Percentiles rank a stretch among this genome's conserved stretches.
phyloP scores from a whole-genome alignment of 2,329 filamentous ascomycete genomes.

The Ophiostoma sp. region DNA sequence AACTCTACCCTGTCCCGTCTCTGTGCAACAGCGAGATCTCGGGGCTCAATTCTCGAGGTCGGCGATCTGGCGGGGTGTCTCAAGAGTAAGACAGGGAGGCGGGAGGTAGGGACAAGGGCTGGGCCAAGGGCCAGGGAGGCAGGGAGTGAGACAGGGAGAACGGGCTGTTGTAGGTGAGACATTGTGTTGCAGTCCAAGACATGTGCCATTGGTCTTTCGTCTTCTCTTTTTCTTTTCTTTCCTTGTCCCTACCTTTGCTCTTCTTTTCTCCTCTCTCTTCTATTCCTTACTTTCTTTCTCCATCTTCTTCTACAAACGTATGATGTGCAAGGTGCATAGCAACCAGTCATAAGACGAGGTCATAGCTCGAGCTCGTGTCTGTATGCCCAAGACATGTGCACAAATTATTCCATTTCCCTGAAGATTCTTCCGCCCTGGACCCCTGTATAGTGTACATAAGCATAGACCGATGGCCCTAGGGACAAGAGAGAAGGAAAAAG shows the following conservation, averaged over 20 bases:
- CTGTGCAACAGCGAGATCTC: conserved; percentile 3
- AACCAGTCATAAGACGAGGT: background rate
- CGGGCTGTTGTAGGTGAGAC: background rate
- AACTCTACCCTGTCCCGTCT: conserved; percentile 6
- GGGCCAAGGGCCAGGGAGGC: background rate
- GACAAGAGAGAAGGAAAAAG: background rate
- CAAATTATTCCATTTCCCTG: conserved; percentile 1
- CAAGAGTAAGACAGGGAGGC: background rate
- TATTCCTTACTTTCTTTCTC: background rate
- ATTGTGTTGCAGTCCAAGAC: conserved; percentile 6
- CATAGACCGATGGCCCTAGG: conserved; percentile 4
- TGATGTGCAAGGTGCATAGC: background rate
- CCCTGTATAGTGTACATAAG: background rate
- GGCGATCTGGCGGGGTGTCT: conserved; percentile 9
- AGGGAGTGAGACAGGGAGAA: conserved; percentile 9
- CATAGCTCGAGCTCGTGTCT: background rate
- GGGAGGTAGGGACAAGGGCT: background rate
- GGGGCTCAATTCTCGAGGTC: conserved; percentile 2
- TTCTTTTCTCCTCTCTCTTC: background rate
- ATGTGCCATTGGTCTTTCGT: background rate
- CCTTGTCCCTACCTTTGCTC: background rate
- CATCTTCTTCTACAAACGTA: background rate
- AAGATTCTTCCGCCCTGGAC: conserved; percentile 8
- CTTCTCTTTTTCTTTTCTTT: background rate
- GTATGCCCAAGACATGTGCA: background rate